Evolutionary conservation across 495 filamentous ascomycete species (phyloP), one percentile per base, ranked within the genome.

Genomic region (Pseudomonodictys pantanalensis): DNA sequence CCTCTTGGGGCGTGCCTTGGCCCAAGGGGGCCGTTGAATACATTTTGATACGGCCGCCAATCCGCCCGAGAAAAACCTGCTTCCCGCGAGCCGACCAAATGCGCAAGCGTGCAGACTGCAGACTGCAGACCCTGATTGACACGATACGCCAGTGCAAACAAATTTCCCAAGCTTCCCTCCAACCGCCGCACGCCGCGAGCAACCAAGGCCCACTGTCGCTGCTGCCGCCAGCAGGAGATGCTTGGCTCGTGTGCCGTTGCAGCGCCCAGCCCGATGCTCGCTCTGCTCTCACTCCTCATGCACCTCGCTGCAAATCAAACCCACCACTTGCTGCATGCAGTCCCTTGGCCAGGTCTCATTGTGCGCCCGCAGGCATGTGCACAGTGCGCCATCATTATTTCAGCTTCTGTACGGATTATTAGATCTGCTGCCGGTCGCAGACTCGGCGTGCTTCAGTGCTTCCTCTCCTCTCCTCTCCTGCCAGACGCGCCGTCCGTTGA

Each of bases 111-210:
- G 17, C 7, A 6, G 18, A 23, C 22, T 20, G 23, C 32, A 23
- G 12, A 29, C 5, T 22, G 17, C 24, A 29, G 38, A 55, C 52
- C 52, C 52, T 55, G 52, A 55, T 17, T 20, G 35, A 39, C 33
- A 28, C 10, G 17, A 15, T 12, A 32, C 35, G 52, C 39, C 35
- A n/a, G 12, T 28, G 32, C 23, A 28, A 42, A 28, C 20, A n/a
- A 3, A 25, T n/a, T 23, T 22, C 23, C 24, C 30, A 26, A 23
- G 2, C 17, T 52, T 29, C 15, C 28, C 29, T 39, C 49, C 29
- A 52, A 32, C 49, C 50, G 50, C 50, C 26, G 50, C 50, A 53
- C 15, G 50, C 20, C 17, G 17, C 20, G 18, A 11, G 10, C 35
- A 29, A 44, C 25, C 38, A 29, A 23, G 32, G 12, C 26, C 5